Percentiles rank a stretch among this genome's conserved stretches.
Conservation (phyloP, 768 basidiomycete species). For the Gelatoporia subvermispora region DNA sequence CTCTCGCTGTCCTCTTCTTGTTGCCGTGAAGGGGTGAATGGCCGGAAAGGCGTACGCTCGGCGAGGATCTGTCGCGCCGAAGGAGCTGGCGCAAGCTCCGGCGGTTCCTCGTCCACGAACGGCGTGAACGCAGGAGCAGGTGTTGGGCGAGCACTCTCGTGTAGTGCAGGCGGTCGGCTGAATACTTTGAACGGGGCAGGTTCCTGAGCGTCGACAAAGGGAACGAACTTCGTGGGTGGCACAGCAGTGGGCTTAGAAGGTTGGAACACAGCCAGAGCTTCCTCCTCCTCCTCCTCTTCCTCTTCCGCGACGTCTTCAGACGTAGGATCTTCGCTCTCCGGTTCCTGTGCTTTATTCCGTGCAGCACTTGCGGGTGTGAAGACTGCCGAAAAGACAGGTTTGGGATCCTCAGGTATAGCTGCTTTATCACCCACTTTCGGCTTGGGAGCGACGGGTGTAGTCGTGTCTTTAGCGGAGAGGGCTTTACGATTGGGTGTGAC, state of each 20-base stretch:
- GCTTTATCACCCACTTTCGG: too few relatives aligned
- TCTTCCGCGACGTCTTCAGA: too few relatives aligned
- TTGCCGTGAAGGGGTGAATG: slow-evolving; percentile 11
- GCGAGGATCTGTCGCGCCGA: slow-evolving; percentile 8
- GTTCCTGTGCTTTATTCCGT: too few relatives aligned
- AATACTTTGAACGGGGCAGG: slow-evolving; percentile 53
- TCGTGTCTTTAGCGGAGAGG: slow-evolving; percentile 43
- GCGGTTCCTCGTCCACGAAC: slow-evolving; percentile 24
- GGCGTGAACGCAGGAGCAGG: slow-evolving; percentile 30
- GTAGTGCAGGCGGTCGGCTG: slow-evolving; percentile 51
- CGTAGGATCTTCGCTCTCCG: too few relatives aligned
- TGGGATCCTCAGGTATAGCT: slow-evolving; percentile 5
- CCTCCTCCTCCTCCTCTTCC: too few relatives aligned
- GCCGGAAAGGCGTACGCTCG: slow-evolving; percentile 17
- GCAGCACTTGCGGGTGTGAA: too few relatives aligned
- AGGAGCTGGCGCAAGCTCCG: slow-evolving; percentile 1
- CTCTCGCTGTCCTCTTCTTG: slow-evolving; percentile 22
- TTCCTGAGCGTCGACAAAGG: slow-evolving; percentile 35
- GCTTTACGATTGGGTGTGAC: slow-evolving; percentile 34
- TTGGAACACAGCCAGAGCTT: too few relatives aligned
- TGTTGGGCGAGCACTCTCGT: slow-evolving; percentile 28
- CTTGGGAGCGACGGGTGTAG: slow-evolving; percentile 11
- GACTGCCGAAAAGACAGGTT: slow-evolving; percentile 56
- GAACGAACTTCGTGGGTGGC: slow-evolving; percentile 20
- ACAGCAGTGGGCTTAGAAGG: background rate